phyloP scores from a whole-genome alignment of 805 yeast genomes.

The Peterozyma toletana region DNA sequence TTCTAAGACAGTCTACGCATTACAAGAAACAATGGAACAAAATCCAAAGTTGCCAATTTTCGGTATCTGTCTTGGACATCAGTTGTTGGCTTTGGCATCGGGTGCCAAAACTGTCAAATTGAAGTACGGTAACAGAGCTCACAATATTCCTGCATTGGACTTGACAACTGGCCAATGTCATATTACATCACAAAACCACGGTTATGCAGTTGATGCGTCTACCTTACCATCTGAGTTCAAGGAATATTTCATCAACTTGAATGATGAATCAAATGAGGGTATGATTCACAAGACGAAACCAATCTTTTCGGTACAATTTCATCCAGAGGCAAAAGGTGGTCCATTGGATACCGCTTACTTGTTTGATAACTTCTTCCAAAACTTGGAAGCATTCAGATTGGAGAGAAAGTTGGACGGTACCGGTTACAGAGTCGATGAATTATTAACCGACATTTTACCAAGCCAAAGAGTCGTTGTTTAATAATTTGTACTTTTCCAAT shows the following conservation, averaged over 20 bases:
- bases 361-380: slow-evolving; percentile 81
- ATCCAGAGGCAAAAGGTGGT: slow-evolving; percentile 99
- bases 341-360: slow-evolving; percentile 89
- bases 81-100: slow-evolving; percentile 86
- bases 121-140: slow-evolving; percentile 98
- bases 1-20: slow-evolving; percentile 64
- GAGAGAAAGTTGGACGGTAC: slow-evolving; percentile 30
- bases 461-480: slow-evolving; percentile 46
- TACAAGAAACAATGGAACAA: slow-evolving; percentile 60
- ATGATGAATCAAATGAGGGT: slow-evolving; percentile 96
- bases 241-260: slow-evolving; percentile 87
- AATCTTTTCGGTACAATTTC: slow-evolving; percentile 95
- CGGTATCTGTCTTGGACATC: slow-evolving; percentile 98
- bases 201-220: slow-evolving; percentile 86
- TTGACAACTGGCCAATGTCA: slow-evolving; percentile 88
- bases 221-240: slow-evolving; percentile 73
- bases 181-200: slow-evolving; percentile 98
- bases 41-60: slow-evolving; percentile 76
- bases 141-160: slow-evolving; percentile 94
- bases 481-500: no score
- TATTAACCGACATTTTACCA: slow-evolving; percentile 57
- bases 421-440: slow-evolving; percentile 30
- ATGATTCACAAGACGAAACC: slow-evolving; percentile 87
- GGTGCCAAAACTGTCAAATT: slow-evolving; percentile 91
- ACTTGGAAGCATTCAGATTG: slow-evolving; percentile 52